A percentile compares a stretch with the other conserved stretches of the same genome.
Evolutionary conservation across 1,284 basidiomycete genomes (phyloP).

Genomic region (Lignosus rhinocerotis): DNA sequence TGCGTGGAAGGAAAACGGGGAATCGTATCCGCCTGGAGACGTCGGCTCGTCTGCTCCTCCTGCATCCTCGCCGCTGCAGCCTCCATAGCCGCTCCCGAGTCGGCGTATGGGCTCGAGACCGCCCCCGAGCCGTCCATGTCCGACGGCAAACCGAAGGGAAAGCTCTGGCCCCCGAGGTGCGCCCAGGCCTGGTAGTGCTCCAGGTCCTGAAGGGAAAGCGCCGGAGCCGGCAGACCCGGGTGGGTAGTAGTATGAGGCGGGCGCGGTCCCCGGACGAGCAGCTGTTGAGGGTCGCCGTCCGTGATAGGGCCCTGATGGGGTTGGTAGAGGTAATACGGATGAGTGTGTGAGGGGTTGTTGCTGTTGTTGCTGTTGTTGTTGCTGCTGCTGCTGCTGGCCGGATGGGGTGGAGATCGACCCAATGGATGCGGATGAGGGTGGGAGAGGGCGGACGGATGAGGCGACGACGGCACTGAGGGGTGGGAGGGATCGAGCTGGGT

Average conservation of each 20-base stretch:
- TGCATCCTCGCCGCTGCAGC: conserved; percentile 26
- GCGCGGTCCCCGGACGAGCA: conserved; percentile 63
- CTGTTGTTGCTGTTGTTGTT: conserved; percentile 27
- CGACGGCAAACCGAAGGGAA: conserved; percentile 42
- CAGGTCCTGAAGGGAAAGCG: conserved; percentile 48
- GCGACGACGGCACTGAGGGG: conserved; percentile 74
- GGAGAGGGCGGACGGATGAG: conserved; percentile 50
- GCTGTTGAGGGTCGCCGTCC: conserved; percentile 47
- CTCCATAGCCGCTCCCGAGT: conserved; percentile 28
- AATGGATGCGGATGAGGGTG: conserved; percentile 31
- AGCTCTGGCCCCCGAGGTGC: conserved; percentile 41
- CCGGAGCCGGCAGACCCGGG: conserved; percentile 32
- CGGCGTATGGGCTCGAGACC: conserved; percentile 27
- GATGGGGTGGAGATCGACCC: conserved; percentile 31
- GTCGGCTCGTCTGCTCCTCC: conserved; percentile 31
- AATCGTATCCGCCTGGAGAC: conserved; percentile 40
- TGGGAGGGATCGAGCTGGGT: conserved; percentile 57
- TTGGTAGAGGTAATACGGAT: conserved; percentile 49
- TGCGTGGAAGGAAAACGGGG: conserved; percentile 81
- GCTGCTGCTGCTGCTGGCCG: conserved; percentile 24
- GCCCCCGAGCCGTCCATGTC: conserved; percentile 38
- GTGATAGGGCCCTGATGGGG: conserved; percentile 31
- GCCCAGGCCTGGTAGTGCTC: conserved; percentile 41
- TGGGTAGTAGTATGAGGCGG: conserved; percentile 52
- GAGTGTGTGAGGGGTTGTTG: conserved; percentile 40